Conservation (phyloP, 768 basidiomycete genomes). For the Russula emetica region DNA sequence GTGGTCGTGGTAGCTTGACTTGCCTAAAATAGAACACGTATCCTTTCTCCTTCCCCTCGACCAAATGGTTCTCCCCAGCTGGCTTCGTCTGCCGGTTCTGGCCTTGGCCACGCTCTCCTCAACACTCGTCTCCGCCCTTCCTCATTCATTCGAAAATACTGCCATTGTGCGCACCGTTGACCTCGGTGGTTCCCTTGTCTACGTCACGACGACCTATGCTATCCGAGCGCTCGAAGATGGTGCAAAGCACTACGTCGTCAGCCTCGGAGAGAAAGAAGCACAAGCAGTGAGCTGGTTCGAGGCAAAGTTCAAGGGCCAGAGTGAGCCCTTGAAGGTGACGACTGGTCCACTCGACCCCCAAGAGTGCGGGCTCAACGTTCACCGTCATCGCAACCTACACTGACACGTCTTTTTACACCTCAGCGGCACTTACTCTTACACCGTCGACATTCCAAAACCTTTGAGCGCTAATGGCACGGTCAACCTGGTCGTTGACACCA, state of each 20-base stretch:
- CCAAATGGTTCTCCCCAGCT: conserved; percentile 40
- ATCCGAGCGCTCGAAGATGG: conserved; percentile 65
- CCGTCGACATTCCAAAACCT: conserved; percentile 58
- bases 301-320: conserved; percentile 72
- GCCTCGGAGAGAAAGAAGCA: conserved; percentile 59
- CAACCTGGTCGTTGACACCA: conserved; percentile 73
- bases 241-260: conserved; percentile 62
- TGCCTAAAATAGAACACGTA: conserved; percentile 19
- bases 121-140: conserved; percentile 39
- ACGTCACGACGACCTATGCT: conserved; percentile 85
- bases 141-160: conserved; percentile 75
- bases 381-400: not conserved
- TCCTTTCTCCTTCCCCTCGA: not conserved
- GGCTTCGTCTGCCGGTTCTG: conserved; percentile 47
- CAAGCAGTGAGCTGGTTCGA: conserved; percentile 72
- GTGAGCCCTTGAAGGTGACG: conserved; percentile 46
- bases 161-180: conserved; percentile 86
- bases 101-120: conserved; percentile 41
- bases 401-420: not conserved
- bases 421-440: conserved; percentile 49
- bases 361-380: conserved; percentile 43
- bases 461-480: conserved; percentile 56
- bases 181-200: conserved; percentile 82
- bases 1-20: conserved; percentile 68
- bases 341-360: conserved; percentile 47